A percentile compares a stretch with the other conserved stretches of the same genome.
Evolutionary conservation across 495 filamentous ascomycete species (phyloP).

Genomic region (Chaetomium fimeti): DNA sequence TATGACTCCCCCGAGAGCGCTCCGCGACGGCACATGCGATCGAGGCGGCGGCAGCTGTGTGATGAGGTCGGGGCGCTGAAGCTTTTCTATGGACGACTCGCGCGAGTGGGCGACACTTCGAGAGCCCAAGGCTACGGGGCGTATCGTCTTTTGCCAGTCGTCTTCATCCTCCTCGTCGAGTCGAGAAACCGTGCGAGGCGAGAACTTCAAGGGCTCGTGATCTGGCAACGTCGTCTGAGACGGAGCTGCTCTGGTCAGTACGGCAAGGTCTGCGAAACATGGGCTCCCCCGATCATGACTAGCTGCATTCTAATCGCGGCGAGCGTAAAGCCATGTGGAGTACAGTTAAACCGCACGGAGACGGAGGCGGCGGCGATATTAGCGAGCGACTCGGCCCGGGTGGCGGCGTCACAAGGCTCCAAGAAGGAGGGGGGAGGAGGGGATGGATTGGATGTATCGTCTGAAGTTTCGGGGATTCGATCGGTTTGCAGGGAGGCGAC

Average conservation of each 20-base stretch:
- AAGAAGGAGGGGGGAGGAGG: too few relatives aligned
- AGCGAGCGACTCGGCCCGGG: not conserved
- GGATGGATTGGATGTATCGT: conserved; percentile 7
- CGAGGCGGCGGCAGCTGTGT: conserved; percentile 34
- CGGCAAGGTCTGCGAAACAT: conserved; percentile 8
- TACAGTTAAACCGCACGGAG: conserved; percentile 21
- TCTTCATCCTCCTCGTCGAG: conserved; percentile 45
- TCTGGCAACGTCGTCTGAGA: conserved; percentile 55
- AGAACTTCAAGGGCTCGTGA: conserved; percentile 48
- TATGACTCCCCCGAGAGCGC: conserved; percentile 54
- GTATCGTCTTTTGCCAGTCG: conserved; percentile 48
- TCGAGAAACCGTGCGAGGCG: conserved; percentile 43
- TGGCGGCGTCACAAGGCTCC: not conserved
- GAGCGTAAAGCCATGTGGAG: conserved; percentile 12
- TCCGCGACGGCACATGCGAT: conserved; percentile 39
- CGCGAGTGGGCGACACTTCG: conserved; percentile 49
- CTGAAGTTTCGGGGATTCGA: not conserved
- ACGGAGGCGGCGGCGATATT: conserved; percentile 9
- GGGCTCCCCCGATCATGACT: conserved; percentile 2
- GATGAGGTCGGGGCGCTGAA: conserved; percentile 53
- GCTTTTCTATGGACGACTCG: conserved; percentile 51
- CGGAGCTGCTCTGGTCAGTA: conserved; percentile 45
- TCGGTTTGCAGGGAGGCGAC: not conserved
- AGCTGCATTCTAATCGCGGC: not conserved
- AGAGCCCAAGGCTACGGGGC: conserved; percentile 37